A percentile compares a stretch with the other conserved stretches of the same genome.
Conservation (phyloP, 2,329 filamentous ascomycete species). For the Leptosphaerulina australis region DNA sequence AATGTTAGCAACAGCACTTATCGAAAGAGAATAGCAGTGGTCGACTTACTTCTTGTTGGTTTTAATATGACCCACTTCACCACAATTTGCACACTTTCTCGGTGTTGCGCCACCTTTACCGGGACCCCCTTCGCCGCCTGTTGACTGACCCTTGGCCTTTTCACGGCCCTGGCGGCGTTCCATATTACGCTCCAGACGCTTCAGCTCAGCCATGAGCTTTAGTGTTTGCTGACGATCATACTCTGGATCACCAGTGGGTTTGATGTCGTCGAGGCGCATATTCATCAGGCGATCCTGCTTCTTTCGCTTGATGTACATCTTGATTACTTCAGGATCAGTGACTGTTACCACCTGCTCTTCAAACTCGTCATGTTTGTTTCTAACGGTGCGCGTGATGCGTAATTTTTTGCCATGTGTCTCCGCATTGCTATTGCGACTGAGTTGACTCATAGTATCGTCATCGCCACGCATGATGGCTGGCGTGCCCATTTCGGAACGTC, state of each 20-base stretch:
- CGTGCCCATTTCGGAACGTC: slow-evolving; percentile 67
- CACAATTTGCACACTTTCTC: slow-evolving; percentile 96
- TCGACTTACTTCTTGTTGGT: slow-evolving; percentile 89
- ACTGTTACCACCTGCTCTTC: slow-evolving; percentile 66
- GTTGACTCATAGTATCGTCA: slow-evolving; percentile 67
- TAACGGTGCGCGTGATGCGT: slow-evolving; percentile 73
- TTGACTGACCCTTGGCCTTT: slow-evolving; percentile 72
- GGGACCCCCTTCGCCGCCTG: slow-evolving; percentile 52
- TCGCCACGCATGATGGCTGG: slow-evolving; percentile 65
- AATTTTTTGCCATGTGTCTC: slow-evolving; percentile 69
- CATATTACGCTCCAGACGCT: slow-evolving; percentile 86
- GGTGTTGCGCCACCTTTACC: slow-evolving; percentile 60
- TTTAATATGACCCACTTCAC: slow-evolving; percentile 96
- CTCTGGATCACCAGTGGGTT: slow-evolving; percentile 70
- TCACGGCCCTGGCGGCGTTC: slow-evolving; percentile 89
- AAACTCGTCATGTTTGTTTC: slow-evolving; percentile 68
- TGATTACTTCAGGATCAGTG: slow-evolving; percentile 58
- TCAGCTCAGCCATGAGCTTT: slow-evolving; percentile 74
- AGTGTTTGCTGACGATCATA: slow-evolving; percentile 66
- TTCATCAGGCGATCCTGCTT: slow-evolving; percentile 72
- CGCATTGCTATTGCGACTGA: slow-evolving; percentile 59
- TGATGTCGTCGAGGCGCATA: slow-evolving; percentile 71
- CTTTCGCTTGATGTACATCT: slow-evolving; percentile 82
- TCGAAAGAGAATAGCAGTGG: not conserved
- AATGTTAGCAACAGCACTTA: slow-evolving; percentile 27